phyloP scores from a whole-genome alignment of 225 moss, liverwort and hornwort genomes.

The Sphagnum contortum region DNA sequence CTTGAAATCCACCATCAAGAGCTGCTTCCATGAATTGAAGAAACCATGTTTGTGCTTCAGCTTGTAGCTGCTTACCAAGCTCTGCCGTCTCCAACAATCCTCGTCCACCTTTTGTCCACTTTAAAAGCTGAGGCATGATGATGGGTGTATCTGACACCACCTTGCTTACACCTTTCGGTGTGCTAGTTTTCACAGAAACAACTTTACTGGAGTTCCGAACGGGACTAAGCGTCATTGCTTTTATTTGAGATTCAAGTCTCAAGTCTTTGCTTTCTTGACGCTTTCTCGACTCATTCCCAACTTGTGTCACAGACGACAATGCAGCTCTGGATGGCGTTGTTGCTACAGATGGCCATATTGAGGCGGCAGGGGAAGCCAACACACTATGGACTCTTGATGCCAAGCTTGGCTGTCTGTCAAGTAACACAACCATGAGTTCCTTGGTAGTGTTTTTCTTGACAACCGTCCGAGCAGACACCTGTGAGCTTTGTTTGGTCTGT shows the following conservation, averaged over 20 bases:
- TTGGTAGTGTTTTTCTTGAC: conserved; percentile 18
- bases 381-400: too few relatives aligned
- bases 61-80: conserved; percentile 29
- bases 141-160: neutral
- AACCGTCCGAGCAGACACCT: conserved; percentile 18
- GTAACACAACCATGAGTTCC: conserved; percentile 18
- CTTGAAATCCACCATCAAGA: conserved; percentile 32
- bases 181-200: conserved; percentile 12
- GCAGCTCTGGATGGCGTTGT: conserved; percentile 12
- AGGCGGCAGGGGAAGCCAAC: conserved; percentile 9
- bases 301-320: conserved; percentile 17
- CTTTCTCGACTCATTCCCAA: conserved; percentile 17
- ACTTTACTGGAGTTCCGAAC: conserved; percentile 30
- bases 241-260: conserved; percentile 28
- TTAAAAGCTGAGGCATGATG: neutral
- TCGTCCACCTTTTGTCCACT: conserved; percentile 9
- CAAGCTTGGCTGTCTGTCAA: conserved; percentile 13
- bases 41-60: conserved; percentile 46
- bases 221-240: conserved; percentile 6
- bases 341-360: conserved; percentile 22
- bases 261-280: conserved; percentile 16
- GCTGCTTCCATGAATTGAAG: conserved; percentile 49
- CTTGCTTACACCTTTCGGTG: conserved; percentile 8
- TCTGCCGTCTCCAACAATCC: conserved; percentile 31
- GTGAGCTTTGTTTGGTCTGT: conserved; percentile 33